Percentiles rank a stretch among this genome's conserved stretches.
Evolutionary conservation across 2,329 filamentous ascomycete genomes (phyloP).

Genomic region (Ceratocystis alfenasii): DNA sequence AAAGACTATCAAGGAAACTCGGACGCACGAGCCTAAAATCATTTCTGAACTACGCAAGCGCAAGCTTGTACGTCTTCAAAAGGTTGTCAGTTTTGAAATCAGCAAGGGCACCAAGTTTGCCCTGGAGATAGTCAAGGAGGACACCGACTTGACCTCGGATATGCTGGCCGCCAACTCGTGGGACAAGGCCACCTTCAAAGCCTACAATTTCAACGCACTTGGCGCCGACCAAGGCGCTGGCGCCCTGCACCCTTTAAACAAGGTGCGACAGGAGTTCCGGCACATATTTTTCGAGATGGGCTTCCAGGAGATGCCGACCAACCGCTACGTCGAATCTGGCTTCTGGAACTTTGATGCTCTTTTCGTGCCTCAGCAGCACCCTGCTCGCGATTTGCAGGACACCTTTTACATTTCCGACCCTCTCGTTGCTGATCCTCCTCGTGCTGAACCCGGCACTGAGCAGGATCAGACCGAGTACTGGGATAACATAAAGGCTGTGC

Average conservation of each 20-base stretch:
- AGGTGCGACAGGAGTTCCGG: conserved; percentile 89
- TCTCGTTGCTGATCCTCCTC: conserved; percentile 56
- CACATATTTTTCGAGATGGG: conserved; percentile 99
- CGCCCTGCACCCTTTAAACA: conserved; percentile 64
- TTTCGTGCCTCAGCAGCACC: conserved; percentile 95
- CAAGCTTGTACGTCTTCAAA: conserved; percentile 74
- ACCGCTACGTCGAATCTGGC: conserved; percentile 84
- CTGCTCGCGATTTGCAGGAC: conserved; percentile 91
- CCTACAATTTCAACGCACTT: conserved; percentile 58
- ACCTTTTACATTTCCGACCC: conserved; percentile 98
- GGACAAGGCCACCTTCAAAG: conserved; percentile 87
- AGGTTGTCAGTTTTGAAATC: conserved; percentile 74
- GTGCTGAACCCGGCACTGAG: conserved; percentile 40
- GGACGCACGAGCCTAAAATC: conserved; percentile 62
- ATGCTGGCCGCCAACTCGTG: conserved; percentile 81
- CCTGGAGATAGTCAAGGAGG: conserved; percentile 77
- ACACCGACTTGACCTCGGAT: conserved; percentile 87
- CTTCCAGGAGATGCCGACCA: conserved; percentile 95
- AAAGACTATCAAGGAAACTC: conserved; percentile 56
- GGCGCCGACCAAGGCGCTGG: conserved; percentile 50
- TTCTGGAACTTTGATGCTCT: conserved; percentile 99
- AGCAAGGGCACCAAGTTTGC: conserved; percentile 81
- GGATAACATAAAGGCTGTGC: conserved; percentile 75
- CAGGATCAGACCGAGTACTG: conserved; percentile 62
- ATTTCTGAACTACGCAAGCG: conserved; percentile 79